Evolutionary conservation across 2,329 filamentous ascomycete species (phyloP), one percentile per base, ranked within the genome.

Genomic region (Aspergillus cejpii): DNA sequence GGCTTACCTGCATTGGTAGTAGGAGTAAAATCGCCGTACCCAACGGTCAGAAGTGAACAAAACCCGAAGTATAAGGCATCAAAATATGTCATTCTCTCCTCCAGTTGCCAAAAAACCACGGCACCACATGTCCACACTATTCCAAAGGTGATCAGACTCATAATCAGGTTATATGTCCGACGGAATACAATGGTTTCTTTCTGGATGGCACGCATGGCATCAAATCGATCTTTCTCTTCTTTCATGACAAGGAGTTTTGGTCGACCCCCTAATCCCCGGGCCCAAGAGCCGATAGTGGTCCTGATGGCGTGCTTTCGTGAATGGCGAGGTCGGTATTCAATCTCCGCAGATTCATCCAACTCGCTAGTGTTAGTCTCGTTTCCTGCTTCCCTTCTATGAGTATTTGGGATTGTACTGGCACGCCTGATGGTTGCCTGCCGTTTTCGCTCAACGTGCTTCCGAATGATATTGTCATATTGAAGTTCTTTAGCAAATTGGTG

Each of bases 41-140:
- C 90, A 28, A 95, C 86, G 0, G 90, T 95, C 1, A 89, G 74
- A 19, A 95, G 77, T 2, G 83, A 84, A 26, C 88, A 81, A 63
- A 92, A 96, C 54, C 83, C 82, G 61, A 95, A 94, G 66, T 95
- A 95, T 34, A 96, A 74, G 0, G 82, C 78, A 45, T 89, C 73
- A 55, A 91, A 95, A 60, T 94, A 96, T 0, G 73, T 69, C 2
- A 74, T 55, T 6, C 67, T 59, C 53, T 85, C 60, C 55, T 87
- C 83, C 0, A 77, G 72, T 24, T 68, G 57, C 73, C 77, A 83
- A 61, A 96, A 95, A 7, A 92, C 77, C 11, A 81, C 72, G 2
- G 88, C 88, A 2, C 90, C 90, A 0, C 85, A 69, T 26, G 87
- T 80, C 89, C 90, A 95, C 7, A 96, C 75, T 0, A 84, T 65